phyloP scores from a whole-genome alignment of 306 rosid species.

The Lathyrus tuberosus region DNA sequence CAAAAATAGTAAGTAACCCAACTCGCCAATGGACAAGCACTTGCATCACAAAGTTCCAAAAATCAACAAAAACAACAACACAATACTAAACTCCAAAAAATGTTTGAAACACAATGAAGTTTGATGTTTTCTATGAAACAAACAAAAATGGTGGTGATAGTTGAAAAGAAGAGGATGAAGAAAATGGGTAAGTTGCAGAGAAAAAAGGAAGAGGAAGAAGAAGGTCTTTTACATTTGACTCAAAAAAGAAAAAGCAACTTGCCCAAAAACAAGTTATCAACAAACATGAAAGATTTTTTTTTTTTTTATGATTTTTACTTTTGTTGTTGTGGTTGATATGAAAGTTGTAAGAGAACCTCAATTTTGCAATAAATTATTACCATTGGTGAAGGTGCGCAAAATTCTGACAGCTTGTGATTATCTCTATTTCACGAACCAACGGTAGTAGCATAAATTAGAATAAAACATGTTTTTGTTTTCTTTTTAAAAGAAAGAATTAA shows the following conservation, averaged over 20 bases:
- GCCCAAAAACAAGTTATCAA: background rate
- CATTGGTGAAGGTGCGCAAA: too few relatives aligned
- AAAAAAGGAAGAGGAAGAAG: background rate
- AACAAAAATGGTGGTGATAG: background rate
- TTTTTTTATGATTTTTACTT: too few relatives aligned
- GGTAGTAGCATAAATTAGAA: too few relatives aligned
- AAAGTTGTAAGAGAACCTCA: too few relatives aligned
- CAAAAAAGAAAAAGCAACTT: background rate
- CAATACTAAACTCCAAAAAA: background rate
- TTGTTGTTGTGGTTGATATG: too few relatives aligned
- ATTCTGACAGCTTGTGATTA: too few relatives aligned
- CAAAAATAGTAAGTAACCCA: constrained; percentile 57
- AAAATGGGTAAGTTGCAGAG: constrained; percentile 1
- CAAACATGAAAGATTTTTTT: background rate
- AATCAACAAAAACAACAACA: background rate
- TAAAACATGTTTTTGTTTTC: too few relatives aligned
- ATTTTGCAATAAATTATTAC: too few relatives aligned
- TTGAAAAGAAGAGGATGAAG: background rate
- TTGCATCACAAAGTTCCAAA: constrained; percentile 56
- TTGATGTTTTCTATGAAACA: too few relatives aligned
- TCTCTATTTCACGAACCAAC: too few relatives aligned
- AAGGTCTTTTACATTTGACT: background rate
- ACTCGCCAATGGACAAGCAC: constrained; percentile 71
- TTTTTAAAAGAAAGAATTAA: too few relatives aligned
- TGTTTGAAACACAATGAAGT: background rate